Evolutionary conservation across 2,329 filamentous ascomycete genomes (phyloP), one percentile per base, ranked within the genome.

Genomic region (Plenodomus tracheiphilus): DNA sequence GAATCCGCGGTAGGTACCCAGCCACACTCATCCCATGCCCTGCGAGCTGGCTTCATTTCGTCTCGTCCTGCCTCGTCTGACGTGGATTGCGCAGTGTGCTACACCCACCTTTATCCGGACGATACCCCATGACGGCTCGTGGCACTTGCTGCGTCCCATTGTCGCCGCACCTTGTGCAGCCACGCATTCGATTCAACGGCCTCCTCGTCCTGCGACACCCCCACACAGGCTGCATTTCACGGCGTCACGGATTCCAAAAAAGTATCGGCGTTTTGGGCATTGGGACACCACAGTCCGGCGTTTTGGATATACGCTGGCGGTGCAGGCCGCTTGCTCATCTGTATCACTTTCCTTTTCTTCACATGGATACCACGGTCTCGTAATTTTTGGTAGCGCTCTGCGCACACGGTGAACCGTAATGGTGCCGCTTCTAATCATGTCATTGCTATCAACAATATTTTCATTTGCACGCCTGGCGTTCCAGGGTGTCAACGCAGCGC

Each of bases 251-350:
- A 65, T 53, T 62, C 49, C 50, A 61, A 61, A 67, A 65, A 72
- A 69, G 67, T 69, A 68, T 62, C 64, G 69, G 72, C 68, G 69
- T 72, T 70, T 49, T 18, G 56, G 68, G 68, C 68, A 69, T 70
- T 64, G 61, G 60, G 63, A 61, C 55, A 43, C 57, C 56, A 58
- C 63, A 61, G 64, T 65, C 67, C 58, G 71, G 71, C 69, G 70
- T 74, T 73, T 68, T 57, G 56, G 57, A 62, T 64, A 66, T 59
- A 64, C 64, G 62, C 58, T 60, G 65, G 64, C 67, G 63, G 66
- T 70, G 65, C 60, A 61, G 66, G 59, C 59, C 62, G 56, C 59
- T 67, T 68, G 55, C 41, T 56, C 59, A 58, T 61, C 60, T 64
- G 64, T 68, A 62, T 62, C 64, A 65, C 51, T 65, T 45, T 43